Evolutionary conservation across 2,329 filamentous ascomycete species (phyloP), one percentile per base, ranked within the genome.

Genomic region (Arthrinium phaeospermum): DNA sequence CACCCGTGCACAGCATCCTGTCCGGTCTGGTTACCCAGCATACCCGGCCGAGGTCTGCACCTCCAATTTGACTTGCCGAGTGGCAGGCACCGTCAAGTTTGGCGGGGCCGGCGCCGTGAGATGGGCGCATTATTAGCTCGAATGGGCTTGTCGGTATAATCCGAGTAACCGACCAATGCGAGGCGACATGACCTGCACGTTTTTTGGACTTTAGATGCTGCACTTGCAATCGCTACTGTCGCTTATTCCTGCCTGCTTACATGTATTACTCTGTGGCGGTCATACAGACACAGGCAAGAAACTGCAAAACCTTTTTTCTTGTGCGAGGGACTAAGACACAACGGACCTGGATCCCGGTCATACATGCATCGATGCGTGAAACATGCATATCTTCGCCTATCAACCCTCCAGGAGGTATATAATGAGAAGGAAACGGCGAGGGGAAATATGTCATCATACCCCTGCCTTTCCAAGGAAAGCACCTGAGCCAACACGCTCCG

Each of bases 81-180:
- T 47, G 45, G 45, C 45, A 7, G 4, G 45, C 45, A 41, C 37
- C 37, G 10, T 41, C 37, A 41, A 2, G 8, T 30, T 12, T 30
- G 14, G 16, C 10, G 57, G 57, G 57, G 57, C 57, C n/a, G 57
- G 57, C 57, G n/a, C n/a, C 10, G 6, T 1, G 47, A 51, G 49
- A 27, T 51, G 10, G 49, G 8, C 49, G 30, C 34, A 41, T n/a
- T 4, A 22, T 7, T 64, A 64, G 57, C 57, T n/a, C 34, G 19
- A 24, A n/a, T 22, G 4, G 24, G 14, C 51, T 30, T 30, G 8
- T 41, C 57, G 57, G 57, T 64, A 22, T n/a, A 64, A 41, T 12
- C 57, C 57, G 57, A 64, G 57, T n/a, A 64, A 24, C 57, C 57
- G 19, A 64, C 57, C 57, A 64, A 64, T 64, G 19, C 19, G 4